These are phyloP conservation scores for Thielaviopsis punctulata DNA, from an alignment of 2,329 filamentous ascomycete species.

Conservation along the genomic window DNA sequence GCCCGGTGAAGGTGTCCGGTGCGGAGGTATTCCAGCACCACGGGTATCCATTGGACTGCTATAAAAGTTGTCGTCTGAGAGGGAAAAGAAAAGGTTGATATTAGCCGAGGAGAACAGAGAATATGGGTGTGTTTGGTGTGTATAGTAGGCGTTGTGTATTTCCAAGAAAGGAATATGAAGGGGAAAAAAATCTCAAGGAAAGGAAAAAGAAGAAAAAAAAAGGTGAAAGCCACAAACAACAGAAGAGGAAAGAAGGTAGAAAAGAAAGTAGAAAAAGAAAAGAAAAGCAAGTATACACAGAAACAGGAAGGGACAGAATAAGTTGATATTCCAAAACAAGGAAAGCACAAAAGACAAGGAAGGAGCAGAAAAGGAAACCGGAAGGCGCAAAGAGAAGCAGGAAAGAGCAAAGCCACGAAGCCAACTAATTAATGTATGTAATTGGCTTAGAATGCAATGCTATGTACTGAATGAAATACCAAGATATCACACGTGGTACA, in stretches of 20 bases:
- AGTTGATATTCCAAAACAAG: neutral
- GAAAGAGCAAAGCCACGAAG: neutral
- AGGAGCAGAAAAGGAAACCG: neutral
- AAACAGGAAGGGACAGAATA: neutral
- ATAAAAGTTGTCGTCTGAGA: conserved; percentile 41
- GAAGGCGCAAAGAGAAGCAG: neutral
- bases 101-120: neutral
- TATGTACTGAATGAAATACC: no score
- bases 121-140: neutral
- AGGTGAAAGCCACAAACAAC: neutral
- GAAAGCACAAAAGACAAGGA: neutral
- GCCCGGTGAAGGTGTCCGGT: conserved; percentile 59
- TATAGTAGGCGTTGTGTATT: neutral
- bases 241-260: neutral
- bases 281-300: neutral
- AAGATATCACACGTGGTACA: no score
- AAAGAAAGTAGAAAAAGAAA: neutral
- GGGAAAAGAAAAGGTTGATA: neutral
- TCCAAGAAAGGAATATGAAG: neutral
- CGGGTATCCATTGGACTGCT: conserved; percentile 40
- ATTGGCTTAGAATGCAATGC: neutral
- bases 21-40: conserved; percentile 20
- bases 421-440: neutral
- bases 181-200: no score
- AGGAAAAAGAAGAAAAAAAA: neutral